Evolutionary conservation across 1,284 basidiomycete species (phyloP), one percentile per base, ranked within the genome.

Genomic region (Thecaphora frezii): DNA sequence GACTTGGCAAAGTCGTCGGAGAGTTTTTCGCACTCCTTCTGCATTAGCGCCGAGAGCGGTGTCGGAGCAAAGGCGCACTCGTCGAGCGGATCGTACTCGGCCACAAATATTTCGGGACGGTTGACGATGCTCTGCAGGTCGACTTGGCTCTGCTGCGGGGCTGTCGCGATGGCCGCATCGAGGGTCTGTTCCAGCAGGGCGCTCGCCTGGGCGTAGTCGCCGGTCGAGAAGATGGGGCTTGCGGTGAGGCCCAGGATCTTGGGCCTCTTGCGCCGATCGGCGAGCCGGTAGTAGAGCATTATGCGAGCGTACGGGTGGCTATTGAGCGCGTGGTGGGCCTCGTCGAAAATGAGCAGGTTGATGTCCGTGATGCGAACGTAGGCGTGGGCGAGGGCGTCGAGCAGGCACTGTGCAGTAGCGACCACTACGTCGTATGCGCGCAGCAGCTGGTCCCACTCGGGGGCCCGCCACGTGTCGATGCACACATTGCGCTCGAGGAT

Each of bases 231-330:
- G 19, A 74, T 54, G 9, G 71, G 71, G 38, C 64, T 67, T 1
- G 71, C 71, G 2, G 71, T 71, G 69, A 74, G 69, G 18, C 71
- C 71, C 28, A 74, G 65, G 48, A 74, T 67, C 46, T 69, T 65
- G 12, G 71, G 71, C 14, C 63, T 51, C 2, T 64, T 23, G 0
- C 48, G 5, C 13, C 48, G 22, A 1, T 25, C 19, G 3, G 57
- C 51, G 16, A 60, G 46, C 7, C 53, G 42, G 47, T 73, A 71
- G 36, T 60, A 66, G 50, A 62, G 56, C 68, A 73, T 73, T 53
- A 73, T 73, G 33, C 68, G 51, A 16, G 61, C 52, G 41, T 55
- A 73, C 0, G 65, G 62, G 18, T 69, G 56, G 9, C 53, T 60
- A 42, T 59, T 64, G 51, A 59, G 47, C 8, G 66, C 69, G 38